These are phyloP conservation scores for Coemansia sp. DNA, from an alignment of 192 early-diverging fungal species.

Conservation along the genomic window DNA sequence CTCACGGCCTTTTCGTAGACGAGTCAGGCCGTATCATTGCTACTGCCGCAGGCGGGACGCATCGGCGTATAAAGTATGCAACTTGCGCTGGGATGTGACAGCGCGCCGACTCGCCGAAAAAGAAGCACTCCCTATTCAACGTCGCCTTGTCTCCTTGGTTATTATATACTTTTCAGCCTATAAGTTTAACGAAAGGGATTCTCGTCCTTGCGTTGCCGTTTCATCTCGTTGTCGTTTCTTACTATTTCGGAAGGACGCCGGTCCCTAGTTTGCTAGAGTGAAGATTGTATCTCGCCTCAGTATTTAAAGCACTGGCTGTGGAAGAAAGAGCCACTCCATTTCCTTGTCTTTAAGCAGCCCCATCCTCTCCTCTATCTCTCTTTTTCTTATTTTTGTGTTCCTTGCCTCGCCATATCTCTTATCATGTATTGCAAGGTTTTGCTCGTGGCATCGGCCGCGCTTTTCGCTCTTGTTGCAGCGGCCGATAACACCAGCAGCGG, in stretches of 20 bases:
- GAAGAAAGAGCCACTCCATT: background rate
- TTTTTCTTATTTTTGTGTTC: background rate
- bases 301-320: background rate
- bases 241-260: background rate
- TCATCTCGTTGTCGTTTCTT: background rate
- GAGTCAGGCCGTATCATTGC: background rate
- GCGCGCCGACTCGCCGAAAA: background rate
- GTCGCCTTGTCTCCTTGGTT: background rate
- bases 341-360: too few relatives aligned
- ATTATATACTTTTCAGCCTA: background rate
- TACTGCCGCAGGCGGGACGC: background rate
- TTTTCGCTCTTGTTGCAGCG: constrained; percentile 3
- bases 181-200: background rate
- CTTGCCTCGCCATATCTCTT: background rate
- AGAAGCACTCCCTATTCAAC: background rate
- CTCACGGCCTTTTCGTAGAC: background rate
- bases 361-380: too few relatives aligned
- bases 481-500: constrained; percentile 7
- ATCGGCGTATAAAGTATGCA: background rate
- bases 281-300: background rate
- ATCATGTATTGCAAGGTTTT: background rate
- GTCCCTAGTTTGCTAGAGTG: background rate
- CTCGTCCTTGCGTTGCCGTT: background rate
- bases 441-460: background rate
- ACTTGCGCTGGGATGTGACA: background rate